A percentile compares a stretch with the other conserved stretches of the same genome.
These are phyloP conservation scores for Apiotrichum gamsii DNA, from an alignment of 1,284 basidiomycete species.

Conservation along the genomic window DNA sequence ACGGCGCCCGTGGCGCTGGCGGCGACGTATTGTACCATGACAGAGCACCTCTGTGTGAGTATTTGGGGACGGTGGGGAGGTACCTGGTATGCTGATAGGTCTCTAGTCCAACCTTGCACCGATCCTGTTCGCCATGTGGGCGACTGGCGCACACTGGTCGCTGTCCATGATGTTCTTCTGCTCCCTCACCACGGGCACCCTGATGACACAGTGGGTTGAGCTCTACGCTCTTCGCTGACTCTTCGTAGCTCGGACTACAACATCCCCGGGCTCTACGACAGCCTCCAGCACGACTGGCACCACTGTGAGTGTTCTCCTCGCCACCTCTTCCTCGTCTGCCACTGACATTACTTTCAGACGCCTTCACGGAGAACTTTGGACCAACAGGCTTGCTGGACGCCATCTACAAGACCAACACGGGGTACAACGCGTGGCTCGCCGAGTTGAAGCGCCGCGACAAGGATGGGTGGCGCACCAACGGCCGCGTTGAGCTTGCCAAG, in stretches of 20 bases:
- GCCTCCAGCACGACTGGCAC: constrained; percentile 21
- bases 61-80: neutral
- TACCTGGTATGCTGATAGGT: neutral
- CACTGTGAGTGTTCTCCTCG: too few relatives aligned
- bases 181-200: constrained; percentile 13
- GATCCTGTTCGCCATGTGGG: constrained; percentile 6
- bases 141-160: constrained; percentile 13
- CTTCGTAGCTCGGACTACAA: constrained; percentile 21
- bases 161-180: constrained; percentile 18
- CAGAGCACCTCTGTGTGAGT: constrained; percentile 17
- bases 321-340: too few relatives aligned
- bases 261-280: constrained; percentile 15
- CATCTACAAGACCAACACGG: constrained; percentile 9
- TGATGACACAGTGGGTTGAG: constrained; percentile 17
- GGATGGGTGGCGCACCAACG: constrained; percentile 4
- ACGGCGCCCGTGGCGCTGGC: constrained; percentile 17
- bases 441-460: constrained; percentile 16
- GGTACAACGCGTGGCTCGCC: constrained; percentile 12
- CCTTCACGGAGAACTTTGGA: constrained; percentile 19
- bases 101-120: constrained; percentile 14
- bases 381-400: constrained; percentile 14
- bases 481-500: constrained; percentile 5
- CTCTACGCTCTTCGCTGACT: too few relatives aligned
- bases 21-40: constrained; percentile 16
- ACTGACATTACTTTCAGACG: too few relatives aligned